These are phyloP conservation scores for Coelastrella sp. DNA, from an alignment of 139 green algal genomes.

Conservation along the genomic window DNA sequence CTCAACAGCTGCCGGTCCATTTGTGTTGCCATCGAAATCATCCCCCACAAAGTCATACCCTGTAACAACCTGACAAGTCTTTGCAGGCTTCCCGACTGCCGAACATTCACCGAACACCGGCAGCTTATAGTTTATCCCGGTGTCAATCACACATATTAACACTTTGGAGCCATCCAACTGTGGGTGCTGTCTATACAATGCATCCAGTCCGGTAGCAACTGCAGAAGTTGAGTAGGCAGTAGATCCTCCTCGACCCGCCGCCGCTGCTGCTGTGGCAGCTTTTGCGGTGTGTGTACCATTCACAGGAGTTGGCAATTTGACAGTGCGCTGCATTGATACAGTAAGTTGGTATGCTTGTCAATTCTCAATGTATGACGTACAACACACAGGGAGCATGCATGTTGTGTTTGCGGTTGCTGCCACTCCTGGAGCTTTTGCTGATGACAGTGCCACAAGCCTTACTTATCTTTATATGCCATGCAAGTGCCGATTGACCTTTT, in stretches of 20 bases:
- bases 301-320: neutral
- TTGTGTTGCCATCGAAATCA: neutral
- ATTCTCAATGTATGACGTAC: neutral
- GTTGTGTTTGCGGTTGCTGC: too few relatives aligned
- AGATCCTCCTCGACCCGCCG: neutral
- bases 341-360: neutral
- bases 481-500: too few relatives aligned
- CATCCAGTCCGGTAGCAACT: neutral
- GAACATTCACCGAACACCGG: neutral
- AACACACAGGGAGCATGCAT: too few relatives aligned
- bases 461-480: too few relatives aligned
- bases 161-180: neutral
- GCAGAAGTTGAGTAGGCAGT: neutral
- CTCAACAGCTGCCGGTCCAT: neutral
- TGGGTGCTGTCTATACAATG: neutral
- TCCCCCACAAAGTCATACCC: constrained; percentile 28
- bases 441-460: too few relatives aligned
- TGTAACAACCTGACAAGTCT: constrained; percentile 16
- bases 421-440: too few relatives aligned
- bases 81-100: neutral
- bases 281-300: neutral
- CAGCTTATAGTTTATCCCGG: neutral
- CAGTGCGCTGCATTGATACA: neutral
- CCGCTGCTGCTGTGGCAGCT: neutral
- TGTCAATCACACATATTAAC: constrained; percentile 16